A percentile compares a stretch with the other conserved stretches of the same genome.
Conservation (phyloP, 2,329 filamentous ascomycete species). For the Venturiaceae sp. region DNA sequence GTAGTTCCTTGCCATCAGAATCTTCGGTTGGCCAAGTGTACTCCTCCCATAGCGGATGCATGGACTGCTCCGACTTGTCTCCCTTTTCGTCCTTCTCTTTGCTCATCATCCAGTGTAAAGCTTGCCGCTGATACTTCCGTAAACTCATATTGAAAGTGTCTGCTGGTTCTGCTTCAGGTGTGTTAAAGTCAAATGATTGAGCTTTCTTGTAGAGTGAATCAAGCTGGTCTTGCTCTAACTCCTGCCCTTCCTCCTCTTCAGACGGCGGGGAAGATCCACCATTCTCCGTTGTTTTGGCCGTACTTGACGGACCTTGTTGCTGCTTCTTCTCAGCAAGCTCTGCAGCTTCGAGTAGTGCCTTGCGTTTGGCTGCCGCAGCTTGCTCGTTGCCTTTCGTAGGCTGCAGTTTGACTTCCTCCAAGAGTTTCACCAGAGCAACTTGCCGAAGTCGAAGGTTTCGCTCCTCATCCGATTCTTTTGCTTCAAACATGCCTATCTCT, state of each 20-base stretch:
- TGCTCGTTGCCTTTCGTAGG: constrained; percentile 66
- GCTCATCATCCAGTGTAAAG: constrained; percentile 88
- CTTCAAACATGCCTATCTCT: constrained; percentile 65
- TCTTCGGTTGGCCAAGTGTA: constrained; percentile 85
- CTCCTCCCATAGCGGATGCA: constrained; percentile 97
- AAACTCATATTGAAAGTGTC: constrained; percentile 74
- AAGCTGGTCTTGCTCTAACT: constrained; percentile 90
- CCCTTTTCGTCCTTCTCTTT: constrained; percentile 78
- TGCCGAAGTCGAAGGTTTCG: constrained; percentile 75
- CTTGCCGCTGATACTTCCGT: constrained; percentile 90
- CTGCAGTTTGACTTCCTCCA: constrained; percentile 78
- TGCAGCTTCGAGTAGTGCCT: constrained; percentile 76
- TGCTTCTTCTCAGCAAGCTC: constrained; percentile 69
- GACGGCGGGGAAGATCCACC: constrained; percentile 45
- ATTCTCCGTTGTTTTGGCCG: constrained; percentile 43
- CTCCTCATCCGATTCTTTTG: constrained; percentile 78
- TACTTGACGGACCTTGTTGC: constrained; percentile 25
- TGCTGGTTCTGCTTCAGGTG: constrained; percentile 75
- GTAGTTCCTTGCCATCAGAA: constrained; percentile 69
- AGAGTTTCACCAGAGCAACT: constrained; percentile 76
- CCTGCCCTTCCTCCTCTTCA: constrained; percentile 73
- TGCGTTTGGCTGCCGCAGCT: constrained; percentile 69
- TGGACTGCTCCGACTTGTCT: constrained; percentile 60
- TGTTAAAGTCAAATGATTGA: constrained; percentile 91
- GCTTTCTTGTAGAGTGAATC: constrained; percentile 92